Evolutionary conservation across 2,329 filamentous ascomycete species (phyloP).

Genomic region (Tothia fuscella): DNA sequence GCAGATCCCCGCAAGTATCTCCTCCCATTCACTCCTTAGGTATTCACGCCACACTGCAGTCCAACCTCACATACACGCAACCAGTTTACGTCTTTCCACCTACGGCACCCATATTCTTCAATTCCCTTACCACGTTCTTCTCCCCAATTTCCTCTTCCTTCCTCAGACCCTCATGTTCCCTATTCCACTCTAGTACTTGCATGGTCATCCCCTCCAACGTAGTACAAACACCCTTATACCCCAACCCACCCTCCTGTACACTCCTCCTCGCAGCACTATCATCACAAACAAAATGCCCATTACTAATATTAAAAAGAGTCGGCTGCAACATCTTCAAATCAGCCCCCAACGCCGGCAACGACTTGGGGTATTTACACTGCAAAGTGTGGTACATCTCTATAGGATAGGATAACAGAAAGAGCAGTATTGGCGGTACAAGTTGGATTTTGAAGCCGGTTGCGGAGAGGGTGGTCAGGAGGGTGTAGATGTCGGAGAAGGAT

Average conservation of each 20-base stretch:
- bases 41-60: no score
- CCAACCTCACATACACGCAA: no score
- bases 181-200: conserved; percentile 32
- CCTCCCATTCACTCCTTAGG: no score
- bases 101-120: no score
- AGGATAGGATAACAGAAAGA: conserved; percentile 28
- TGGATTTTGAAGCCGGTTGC: conserved; percentile 22
- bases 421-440: conserved; percentile 24
- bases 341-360: conserved; percentile 20
- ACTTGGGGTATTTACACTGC: conserved; percentile 13
- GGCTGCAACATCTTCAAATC: conserved; percentile 31
- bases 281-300: conserved; percentile 25
- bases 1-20: no score
- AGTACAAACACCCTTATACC: conserved; percentile 27
- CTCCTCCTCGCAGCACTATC: conserved; percentile 26
- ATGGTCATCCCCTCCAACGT: conserved; percentile 32
- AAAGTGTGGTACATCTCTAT: conserved; percentile 24
- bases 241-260: conserved; percentile 31
- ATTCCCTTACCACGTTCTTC: no score
- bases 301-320: conserved; percentile 20
- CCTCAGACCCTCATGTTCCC: conserved; percentile 3
- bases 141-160: not conserved
- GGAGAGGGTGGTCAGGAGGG: conserved; percentile 20
- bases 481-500: conserved; percentile 30
- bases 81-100: no score